Evolutionary conservation across 495 filamentous ascomycete species (phyloP).

Genomic region (Aspergillus homomorphus): DNA sequence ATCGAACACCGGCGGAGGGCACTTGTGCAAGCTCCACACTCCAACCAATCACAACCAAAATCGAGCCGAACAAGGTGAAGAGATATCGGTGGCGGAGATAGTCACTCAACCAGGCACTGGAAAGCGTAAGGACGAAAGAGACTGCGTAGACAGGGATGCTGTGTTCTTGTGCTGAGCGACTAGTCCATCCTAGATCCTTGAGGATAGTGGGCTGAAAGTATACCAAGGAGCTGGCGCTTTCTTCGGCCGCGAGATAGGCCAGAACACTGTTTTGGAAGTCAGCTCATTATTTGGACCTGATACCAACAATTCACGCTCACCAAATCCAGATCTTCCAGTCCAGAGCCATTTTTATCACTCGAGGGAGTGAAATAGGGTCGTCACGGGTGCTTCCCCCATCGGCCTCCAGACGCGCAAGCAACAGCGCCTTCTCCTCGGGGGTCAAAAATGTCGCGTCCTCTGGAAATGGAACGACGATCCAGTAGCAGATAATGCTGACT

Average conservation of each 20-base stretch:
- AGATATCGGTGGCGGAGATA: constrained; percentile 46
- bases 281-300: neutral
- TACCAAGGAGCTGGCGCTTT: constrained; percentile 47
- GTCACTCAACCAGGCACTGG: constrained; percentile 46
- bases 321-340: constrained; percentile 53
- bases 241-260: constrained; percentile 47
- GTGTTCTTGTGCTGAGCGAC: constrained; percentile 49
- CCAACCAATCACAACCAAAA: constrained; percentile 48
- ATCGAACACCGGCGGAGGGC: constrained; percentile 39
- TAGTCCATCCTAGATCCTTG: constrained; percentile 53
- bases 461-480: constrained; percentile 54
- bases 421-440: constrained; percentile 37
- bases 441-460: constrained; percentile 46
- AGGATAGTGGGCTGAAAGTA: constrained; percentile 59
- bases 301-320: neutral
- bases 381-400: constrained; percentile 38
- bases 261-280: neutral
- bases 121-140: constrained; percentile 44
- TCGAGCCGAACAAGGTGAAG: constrained; percentile 47
- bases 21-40: constrained; percentile 45
- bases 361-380: constrained; percentile 36
- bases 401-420: constrained; percentile 39
- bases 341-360: constrained; percentile 33
- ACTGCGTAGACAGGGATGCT: constrained; percentile 57
- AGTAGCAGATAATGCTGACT: constrained; percentile 40